Conservation (phyloP, 306 rosid genomes). For the Boehmeria nivea region DNA sequence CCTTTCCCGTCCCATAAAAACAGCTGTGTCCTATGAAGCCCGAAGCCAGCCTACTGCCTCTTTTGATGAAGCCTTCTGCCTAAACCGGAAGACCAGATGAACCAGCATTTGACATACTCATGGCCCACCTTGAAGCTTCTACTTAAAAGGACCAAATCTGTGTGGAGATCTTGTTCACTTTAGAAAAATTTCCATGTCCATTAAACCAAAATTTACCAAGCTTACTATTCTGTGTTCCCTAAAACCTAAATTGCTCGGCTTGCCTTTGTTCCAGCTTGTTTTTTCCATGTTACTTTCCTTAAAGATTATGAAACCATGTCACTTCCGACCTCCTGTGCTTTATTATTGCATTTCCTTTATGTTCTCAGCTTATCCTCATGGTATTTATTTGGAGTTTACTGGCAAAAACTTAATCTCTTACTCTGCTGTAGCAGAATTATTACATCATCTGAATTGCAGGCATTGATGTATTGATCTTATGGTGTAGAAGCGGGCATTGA, state of each 20-base stretch:
- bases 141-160: conserved; percentile 70
- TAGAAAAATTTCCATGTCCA: conserved; percentile 53
- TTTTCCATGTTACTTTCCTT: conserved; percentile 45
- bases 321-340: conserved; percentile 24
- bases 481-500: too few species aligned
- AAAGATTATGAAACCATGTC: neutral
- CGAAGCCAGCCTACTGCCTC: conserved; percentile 89
- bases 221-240: conserved; percentile 68
- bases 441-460: conserved; percentile 51
- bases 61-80: conserved; percentile 52
- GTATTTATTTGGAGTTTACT: conserved; percentile 31
- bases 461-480: too few species aligned
- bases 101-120: conserved; percentile 90
- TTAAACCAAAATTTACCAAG: conserved; percentile 70
- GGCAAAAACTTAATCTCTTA: conserved; percentile 19
- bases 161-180: conserved; percentile 54
- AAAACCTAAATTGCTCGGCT: conserved; percentile 60
- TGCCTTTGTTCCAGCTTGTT: conserved; percentile 44
- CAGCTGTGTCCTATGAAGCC: conserved; percentile 99
- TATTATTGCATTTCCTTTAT: conserved; percentile 19
- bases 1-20: conserved; percentile 93
- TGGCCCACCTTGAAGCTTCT: conserved; percentile 91
- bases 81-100: conserved; percentile 95
- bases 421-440: conserved; percentile 35
- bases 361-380: conserved; percentile 22